Percentiles rank a stretch among this genome's conserved stretches.
phyloP scores from a whole-genome alignment of 208 protist species.

The Trypanosoma platydactyli region DNA sequence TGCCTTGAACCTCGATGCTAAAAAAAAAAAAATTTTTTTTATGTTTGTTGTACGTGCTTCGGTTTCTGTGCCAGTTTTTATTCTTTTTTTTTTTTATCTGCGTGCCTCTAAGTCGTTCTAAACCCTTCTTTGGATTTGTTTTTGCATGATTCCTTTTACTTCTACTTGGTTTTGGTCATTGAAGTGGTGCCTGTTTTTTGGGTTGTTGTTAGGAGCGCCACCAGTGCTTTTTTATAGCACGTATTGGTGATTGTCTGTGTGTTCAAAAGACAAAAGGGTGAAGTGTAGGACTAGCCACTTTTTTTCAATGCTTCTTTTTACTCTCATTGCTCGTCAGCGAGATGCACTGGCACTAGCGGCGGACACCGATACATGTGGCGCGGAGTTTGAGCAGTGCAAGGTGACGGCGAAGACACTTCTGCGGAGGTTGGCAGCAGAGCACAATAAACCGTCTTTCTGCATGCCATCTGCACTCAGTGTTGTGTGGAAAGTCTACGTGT shows the following conservation, averaged over 20 bases:
- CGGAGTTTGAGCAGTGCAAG: slow-evolving; percentile 32
- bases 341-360: slow-evolving; percentile 40
- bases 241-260: slow-evolving; percentile 1
- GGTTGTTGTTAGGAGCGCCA: too few species aligned
- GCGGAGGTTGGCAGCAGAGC: slow-evolving; percentile 26
- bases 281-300: neutral
- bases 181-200: too few species aligned
- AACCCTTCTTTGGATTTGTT: neutral
- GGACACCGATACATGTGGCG: slow-evolving; percentile 30
- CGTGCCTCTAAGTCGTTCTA: neutral
- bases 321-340: slow-evolving; percentile 34
- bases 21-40: slow-evolving; percentile 18
- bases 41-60: slow-evolving; percentile 21
- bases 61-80: neutral
- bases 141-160: slow-evolving; percentile 1
- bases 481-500: slow-evolving; percentile 28
- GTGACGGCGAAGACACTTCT: slow-evolving; percentile 31
- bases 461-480: slow-evolving; percentile 28
- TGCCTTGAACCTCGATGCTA: too few species aligned
- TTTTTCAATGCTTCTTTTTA: slow-evolving; percentile 40
- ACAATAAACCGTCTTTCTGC: slow-evolving; percentile 9
- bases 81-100: slow-evolving; percentile 14
- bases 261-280: neutral
- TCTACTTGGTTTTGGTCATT: slow-evolving; percentile 19
- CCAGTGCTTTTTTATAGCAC: too few species aligned